Evolutionary conservation across 1,284 basidiomycete species (phyloP).

Genomic region (Pseudozyma pruni): DNA sequence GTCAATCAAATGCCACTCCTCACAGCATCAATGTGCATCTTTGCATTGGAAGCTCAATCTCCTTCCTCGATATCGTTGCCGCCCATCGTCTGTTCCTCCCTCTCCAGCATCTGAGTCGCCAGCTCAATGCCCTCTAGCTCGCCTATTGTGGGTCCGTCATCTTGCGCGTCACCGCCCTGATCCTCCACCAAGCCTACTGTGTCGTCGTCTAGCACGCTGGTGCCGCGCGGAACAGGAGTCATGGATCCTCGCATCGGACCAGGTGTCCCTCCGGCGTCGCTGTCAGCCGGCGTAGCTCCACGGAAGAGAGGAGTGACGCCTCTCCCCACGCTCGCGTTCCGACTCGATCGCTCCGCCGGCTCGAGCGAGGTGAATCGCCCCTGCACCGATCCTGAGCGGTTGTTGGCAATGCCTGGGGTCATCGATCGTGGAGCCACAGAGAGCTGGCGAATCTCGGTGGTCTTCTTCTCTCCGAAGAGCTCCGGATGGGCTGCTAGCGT

Average conservation of each 20-base stretch:
- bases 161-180: slow-evolving; percentile 1
- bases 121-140: slow-evolving; percentile 45
- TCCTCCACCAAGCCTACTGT: slow-evolving; percentile 10
- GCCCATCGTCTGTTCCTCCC: slow-evolving; percentile 36
- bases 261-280: slow-evolving; percentile 30
- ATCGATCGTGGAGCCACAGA: slow-evolving; percentile 40
- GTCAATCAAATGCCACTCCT: too few relatives aligned
- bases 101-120: slow-evolving; percentile 53
- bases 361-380: slow-evolving; percentile 41
- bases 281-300: slow-evolving; percentile 33
- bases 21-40: too few relatives aligned
- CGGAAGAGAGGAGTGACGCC: slow-evolving; percentile 46
- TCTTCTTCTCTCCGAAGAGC: slow-evolving; percentile 43
- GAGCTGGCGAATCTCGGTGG: slow-evolving; percentile 47
- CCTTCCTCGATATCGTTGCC: slow-evolving; percentile 49
- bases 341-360: slow-evolving; percentile 29
- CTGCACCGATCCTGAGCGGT: slow-evolving; percentile 30
- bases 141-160: slow-evolving; percentile 26
- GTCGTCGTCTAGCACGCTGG: slow-evolving; percentile 9
- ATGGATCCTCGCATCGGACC: slow-evolving; percentile 9
- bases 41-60: slow-evolving; percentile 16
- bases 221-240: slow-evolving; percentile 15
- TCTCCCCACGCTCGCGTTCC: slow-evolving; percentile 30
- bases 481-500: slow-evolving; percentile 43
- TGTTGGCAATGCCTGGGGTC: slow-evolving; percentile 20